Percentiles rank a stretch among this genome's conserved stretches.
These are phyloP conservation scores for Grigorovia yakushimaensis DNA, from an alignment of 805 yeast genomes.

Conservation along the genomic window DNA sequence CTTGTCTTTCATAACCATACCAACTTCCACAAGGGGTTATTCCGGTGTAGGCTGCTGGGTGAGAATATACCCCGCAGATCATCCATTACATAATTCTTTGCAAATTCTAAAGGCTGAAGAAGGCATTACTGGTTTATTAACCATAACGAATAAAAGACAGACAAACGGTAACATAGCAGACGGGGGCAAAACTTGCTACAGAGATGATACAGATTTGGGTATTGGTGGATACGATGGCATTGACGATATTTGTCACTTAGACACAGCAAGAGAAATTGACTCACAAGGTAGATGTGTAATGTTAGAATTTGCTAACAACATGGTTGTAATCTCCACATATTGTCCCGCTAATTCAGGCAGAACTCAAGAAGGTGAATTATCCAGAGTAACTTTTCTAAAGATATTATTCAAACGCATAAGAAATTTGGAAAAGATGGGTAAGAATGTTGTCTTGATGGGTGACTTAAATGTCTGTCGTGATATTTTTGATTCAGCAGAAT, in stretches of 20 bases:
- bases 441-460: conserved; percentile 73
- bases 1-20: conserved; percentile 59
- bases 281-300: conserved; percentile 77
- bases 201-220: conserved; percentile 18
- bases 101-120: conserved; percentile 72
- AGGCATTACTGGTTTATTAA: conserved; percentile 68
- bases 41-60: conserved; percentile 86
- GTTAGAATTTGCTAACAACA: conserved; percentile 55
- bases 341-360: conserved; percentile 87
- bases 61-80: conserved; percentile 38
- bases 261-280: conserved; percentile 43
- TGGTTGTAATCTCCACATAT: conserved; percentile 58
- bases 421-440: conserved; percentile 44
- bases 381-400: conserved; percentile 47
- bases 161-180: conserved; percentile 2
- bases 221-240: conserved; percentile 66
- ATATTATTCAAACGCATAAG: conserved; percentile 53
- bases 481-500: conserved; percentile 73
- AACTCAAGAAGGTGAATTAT: conserved; percentile 55
- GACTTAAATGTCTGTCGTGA: conserved; percentile 80
- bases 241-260: conserved; percentile 27
- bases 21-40: conserved; percentile 66
- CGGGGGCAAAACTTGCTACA: conserved; percentile 7
- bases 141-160: conserved; percentile 11
- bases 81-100: conserved; percentile 34